Base-by-base conservation (phyloP, 2,329 filamentous ascomycete species). In the Dryadomyces quercivorus region DNA sequence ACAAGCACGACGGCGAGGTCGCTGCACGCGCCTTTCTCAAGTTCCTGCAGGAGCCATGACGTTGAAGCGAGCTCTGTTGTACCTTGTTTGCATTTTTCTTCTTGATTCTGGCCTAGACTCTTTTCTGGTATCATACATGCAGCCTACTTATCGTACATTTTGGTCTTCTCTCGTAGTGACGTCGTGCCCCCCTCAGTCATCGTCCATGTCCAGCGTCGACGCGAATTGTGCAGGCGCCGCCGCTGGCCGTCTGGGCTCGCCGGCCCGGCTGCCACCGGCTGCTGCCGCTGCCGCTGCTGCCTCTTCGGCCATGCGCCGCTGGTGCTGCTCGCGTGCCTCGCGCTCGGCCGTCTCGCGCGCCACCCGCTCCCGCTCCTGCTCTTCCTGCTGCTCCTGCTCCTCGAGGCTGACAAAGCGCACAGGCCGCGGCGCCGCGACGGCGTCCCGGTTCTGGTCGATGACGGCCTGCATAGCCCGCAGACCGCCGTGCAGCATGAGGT, bases 1-100 rank as follows among this genome's bases (percentile, higher is more conserved):
- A 81, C 38, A 73, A 79, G 54, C 89, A 96, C 59, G 90, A 96
- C 66, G 91, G 92, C 1, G 73, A 93, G n/a, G 70, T 74, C 3
- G 82, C 95, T 53, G 85, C 82, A 0, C 74, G 77, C 59, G 84
- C 81, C 0, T 94, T 96, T 65, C 65, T 96, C 63, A 79, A 76
- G 47, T 95, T 97, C 61, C 67, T 94, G 62, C 70, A 81, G 50
- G 83, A 88, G 60, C 75, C 52, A 59, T 56, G 55, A 55, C 16
- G 36, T n/a, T n/a, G n/a, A n/a, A n/a, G n/a, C n/a, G n/a, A n/a
- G n/a, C n/a, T n/a, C n/a, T n/a, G n/a, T n/a, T n/a, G n/a, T n/a
- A n/a, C n/a, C n/a, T n/a, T n/a, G n/a, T n/a, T n/a, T n/a, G n/a
- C n/a, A n/a, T n/a, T n/a, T n/a, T 22, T 46, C 6, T 46, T 15